A percentile compares a stretch with the other conserved stretches of the same genome.
phyloP scores from a whole-genome alignment of 1,284 basidiomycete species.

The Pterulicium gracile region DNA sequence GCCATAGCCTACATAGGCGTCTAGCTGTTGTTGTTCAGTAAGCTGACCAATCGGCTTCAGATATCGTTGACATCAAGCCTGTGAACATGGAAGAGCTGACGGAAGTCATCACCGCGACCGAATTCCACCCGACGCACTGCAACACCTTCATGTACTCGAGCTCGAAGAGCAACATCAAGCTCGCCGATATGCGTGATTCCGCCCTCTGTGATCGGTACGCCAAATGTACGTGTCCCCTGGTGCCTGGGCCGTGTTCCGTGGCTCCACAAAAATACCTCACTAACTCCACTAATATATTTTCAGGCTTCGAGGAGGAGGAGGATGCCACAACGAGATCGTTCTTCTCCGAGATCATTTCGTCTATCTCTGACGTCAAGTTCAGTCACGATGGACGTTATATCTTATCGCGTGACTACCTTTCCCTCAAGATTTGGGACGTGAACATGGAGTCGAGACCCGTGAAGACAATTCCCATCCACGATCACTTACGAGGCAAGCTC shows the following conservation, averaged over 20 bases:
- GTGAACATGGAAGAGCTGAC: constrained; percentile 99
- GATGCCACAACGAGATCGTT: constrained; percentile 96
- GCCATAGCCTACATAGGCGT: constrained; percentile 1
- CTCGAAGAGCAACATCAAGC: constrained; percentile 99
- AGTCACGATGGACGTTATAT: constrained; percentile 96
- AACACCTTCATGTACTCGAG: constrained; percentile 99
- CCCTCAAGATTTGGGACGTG: constrained; percentile 99
- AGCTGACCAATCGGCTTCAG: constrained; percentile 28
- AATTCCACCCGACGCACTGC: constrained; percentile 97
- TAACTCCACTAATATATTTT: no score
- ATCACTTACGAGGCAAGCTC: constrained; percentile 93
- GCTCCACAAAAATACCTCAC: background rate
- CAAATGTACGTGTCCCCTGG: constrained; percentile 62
- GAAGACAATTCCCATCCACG: constrained; percentile 98
- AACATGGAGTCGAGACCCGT: constrained; percentile 97
- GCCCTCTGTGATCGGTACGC: constrained; percentile 95
- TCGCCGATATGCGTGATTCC: constrained; percentile 99
- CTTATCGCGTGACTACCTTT: constrained; percentile 93
- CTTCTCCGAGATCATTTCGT: constrained; percentile 99
- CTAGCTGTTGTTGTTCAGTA: constrained; percentile 2
- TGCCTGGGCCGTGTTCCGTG: background rate
- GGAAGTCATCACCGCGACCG: constrained; percentile 98
- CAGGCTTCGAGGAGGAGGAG: constrained; percentile 97
- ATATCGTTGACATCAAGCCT: constrained; percentile 99
- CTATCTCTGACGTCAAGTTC: constrained; percentile 99